Conservation (phyloP, 2,329 filamentous ascomycete genomes). For the Fusarium phyllophilum region DNA sequence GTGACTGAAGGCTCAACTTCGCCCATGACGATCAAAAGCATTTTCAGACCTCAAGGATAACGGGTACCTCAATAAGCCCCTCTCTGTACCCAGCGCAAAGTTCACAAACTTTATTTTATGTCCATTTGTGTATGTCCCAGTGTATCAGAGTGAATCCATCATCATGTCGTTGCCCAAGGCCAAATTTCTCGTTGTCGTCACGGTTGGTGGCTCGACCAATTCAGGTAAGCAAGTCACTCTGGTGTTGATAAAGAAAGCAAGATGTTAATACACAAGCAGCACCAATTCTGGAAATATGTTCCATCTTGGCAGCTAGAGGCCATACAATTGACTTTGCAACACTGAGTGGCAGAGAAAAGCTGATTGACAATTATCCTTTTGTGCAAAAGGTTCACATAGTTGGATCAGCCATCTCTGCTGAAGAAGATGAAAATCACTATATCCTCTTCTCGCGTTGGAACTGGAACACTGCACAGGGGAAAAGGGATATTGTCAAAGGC, state of each 20-base stretch:
- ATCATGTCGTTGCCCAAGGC: not conserved
- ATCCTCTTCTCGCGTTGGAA: not conserved
- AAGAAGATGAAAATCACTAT: not conserved
- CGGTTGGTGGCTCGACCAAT: not conserved
- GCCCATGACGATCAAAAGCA: not conserved
- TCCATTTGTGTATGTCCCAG: not conserved
- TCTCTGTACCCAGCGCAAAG: not conserved
- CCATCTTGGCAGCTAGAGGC: not conserved
- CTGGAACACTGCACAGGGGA: not conserved
- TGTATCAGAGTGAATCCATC: no score
- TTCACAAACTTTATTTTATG: not conserved
- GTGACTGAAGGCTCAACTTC: not conserved
- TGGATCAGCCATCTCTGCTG: not conserved
- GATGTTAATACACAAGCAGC: not conserved
- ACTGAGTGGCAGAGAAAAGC: not conserved
- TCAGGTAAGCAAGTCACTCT: not conserved
- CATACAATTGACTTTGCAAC: slow-evolving; percentile 12
- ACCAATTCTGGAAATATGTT: not conserved
- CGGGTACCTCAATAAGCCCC: not conserved
- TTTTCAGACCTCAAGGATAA: not conserved
- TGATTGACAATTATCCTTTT: not conserved
- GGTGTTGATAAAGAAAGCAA: no score
- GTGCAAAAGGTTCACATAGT: not conserved
- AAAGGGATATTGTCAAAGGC: not conserved
- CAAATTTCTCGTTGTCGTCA: not conserved